phyloP scores from a whole-genome alignment of 164 flowering plant species.

The Stephania yunnanensis region DNA sequence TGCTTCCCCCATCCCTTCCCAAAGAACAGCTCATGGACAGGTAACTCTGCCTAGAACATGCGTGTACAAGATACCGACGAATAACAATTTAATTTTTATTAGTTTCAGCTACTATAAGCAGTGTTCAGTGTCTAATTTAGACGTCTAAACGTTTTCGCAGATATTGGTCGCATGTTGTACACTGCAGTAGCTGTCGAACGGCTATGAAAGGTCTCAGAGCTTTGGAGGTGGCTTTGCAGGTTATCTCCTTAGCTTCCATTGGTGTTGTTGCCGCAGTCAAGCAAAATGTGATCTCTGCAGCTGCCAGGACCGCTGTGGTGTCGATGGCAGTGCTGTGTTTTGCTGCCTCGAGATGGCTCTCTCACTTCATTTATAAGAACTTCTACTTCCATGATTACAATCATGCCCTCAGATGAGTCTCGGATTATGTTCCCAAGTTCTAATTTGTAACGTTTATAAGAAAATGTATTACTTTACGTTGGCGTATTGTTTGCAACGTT shows the following conservation, averaged over 20 bases:
- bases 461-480: too few relatives aligned
- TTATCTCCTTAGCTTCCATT: constrained; percentile 45
- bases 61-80: neutral
- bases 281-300: constrained; percentile 32
- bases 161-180: constrained; percentile 83
- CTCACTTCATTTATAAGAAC: constrained; percentile 62
- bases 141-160: constrained; percentile 27
- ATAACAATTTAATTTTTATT: neutral
- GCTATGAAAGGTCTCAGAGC: constrained; percentile 55
- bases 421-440: neutral
- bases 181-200: constrained; percentile 68
- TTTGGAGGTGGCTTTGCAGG: constrained; percentile 50
- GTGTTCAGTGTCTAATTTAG: neutral
- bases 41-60: constrained; percentile 26
- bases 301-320: constrained; percentile 36
- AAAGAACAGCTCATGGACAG: constrained; percentile 82
- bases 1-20: constrained; percentile 73
- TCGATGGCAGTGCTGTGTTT: constrained; percentile 39
- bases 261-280: constrained; percentile 57
- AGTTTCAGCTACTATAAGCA: neutral
- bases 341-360: constrained; percentile 60
- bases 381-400: constrained; percentile 68
- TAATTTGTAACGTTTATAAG: neutral
- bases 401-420: constrained; percentile 36
- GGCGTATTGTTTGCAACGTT: too few relatives aligned